Conservation (phyloP, 1,284 basidiomycete species). For the Exobasidium rhododendri region DNA sequence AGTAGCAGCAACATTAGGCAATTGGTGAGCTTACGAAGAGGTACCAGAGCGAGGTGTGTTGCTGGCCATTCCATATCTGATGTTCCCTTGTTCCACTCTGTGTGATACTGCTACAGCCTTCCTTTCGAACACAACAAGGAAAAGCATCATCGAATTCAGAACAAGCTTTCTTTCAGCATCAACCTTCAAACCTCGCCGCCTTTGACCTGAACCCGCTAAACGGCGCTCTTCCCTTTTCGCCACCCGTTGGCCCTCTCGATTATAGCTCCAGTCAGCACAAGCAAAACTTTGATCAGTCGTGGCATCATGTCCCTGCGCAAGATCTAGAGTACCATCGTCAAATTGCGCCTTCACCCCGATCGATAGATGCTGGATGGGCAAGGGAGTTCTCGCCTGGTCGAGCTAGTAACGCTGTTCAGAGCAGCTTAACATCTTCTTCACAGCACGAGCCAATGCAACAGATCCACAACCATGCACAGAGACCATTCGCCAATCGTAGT, state of each 20-base stretch:
- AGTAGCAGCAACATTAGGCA: constrained; percentile 9
- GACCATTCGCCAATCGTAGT: no score
- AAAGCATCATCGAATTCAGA: constrained; percentile 24
- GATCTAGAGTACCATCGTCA: constrained; percentile 10
- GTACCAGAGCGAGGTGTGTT: background rate
- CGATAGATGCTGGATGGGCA: background rate
- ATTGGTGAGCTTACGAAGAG: background rate
- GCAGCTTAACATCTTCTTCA: background rate
- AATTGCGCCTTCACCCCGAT: background rate
- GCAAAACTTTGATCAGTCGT: background rate
- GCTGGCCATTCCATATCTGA: constrained; percentile 2
- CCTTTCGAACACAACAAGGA: constrained; percentile 19
- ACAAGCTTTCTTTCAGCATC: constrained; percentile 12
- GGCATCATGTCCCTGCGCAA: constrained; percentile 3
- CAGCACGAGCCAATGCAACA: background rate
- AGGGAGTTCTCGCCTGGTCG: background rate
- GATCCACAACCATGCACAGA: background rate
- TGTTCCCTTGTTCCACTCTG: background rate
- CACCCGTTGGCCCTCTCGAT: constrained; percentile 3
- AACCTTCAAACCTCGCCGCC: constrained; percentile 1
- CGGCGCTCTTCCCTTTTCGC: constrained; percentile 20
- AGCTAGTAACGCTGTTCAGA: background rate
- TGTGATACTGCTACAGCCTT: no score
- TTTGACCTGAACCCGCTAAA: constrained; percentile 18
- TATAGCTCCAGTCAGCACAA: background rate